phyloP scores from a whole-genome alignment of 2,329 filamentous ascomycete species.

The Fusarium sp. region DNA sequence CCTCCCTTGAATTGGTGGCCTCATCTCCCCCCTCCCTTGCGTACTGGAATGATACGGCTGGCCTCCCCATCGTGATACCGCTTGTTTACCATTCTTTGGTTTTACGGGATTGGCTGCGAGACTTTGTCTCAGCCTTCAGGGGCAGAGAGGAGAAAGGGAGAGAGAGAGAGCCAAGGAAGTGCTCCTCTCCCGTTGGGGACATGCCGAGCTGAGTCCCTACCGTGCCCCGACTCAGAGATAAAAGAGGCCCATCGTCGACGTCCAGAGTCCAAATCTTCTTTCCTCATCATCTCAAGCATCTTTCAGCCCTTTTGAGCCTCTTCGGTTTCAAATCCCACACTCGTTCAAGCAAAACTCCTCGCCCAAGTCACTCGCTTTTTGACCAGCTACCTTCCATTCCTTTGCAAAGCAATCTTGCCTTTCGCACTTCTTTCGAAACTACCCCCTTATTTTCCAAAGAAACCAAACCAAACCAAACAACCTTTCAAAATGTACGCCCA shows the following conservation, averaged over 20 bases:
- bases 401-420: constrained; percentile 21
- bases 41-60: constrained; percentile 28
- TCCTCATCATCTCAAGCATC: constrained; percentile 14
- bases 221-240: constrained; percentile 24
- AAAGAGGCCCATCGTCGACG: constrained; percentile 35
- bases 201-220: not conserved
- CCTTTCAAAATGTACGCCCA: constrained; percentile 44
- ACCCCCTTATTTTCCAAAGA: not conserved
- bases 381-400: constrained; percentile 17
- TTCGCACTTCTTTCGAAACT: constrained; percentile 19
- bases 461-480: constrained; percentile 15
- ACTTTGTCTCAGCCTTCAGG: constrained; percentile 19
- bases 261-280: not conserved
- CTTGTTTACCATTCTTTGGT: constrained; percentile 32
- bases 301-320: constrained; percentile 17
- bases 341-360: constrained; percentile 29
- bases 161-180: constrained; percentile 5
- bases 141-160: not conserved
- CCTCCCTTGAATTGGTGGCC: constrained; percentile 30
- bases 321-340: constrained; percentile 24
- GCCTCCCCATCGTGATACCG: constrained; percentile 9
- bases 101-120: constrained; percentile 14
- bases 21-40: constrained; percentile 34
- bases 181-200: not conserved
- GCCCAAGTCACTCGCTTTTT: constrained; percentile 1